phyloP scores from a whole-genome alignment of 345 rosid genomes.

The Sisymbrium irio region DNA sequence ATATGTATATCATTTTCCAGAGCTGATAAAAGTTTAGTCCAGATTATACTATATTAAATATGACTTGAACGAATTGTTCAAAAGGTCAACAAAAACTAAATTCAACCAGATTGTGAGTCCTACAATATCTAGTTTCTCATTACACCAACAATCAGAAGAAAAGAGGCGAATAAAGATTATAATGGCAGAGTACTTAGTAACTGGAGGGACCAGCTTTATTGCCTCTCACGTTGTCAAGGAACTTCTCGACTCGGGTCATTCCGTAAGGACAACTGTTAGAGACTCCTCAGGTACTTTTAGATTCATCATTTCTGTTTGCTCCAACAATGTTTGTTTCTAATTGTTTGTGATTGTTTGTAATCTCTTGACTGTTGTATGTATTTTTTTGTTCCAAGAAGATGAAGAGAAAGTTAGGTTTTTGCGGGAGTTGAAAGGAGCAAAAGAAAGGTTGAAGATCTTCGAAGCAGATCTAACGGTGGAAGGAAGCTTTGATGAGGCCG shows the following conservation, averaged over 20 bases:
- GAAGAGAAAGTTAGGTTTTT: conserved; percentile 48
- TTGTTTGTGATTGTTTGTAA: background rate
- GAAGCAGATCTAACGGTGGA: conserved; percentile 59
- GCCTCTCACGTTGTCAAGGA: conserved; percentile 59
- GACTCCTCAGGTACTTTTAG: conserved; percentile 47
- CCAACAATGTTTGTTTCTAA: background rate
- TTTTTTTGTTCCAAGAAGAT: conserved; percentile 14
- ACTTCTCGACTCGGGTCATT: conserved; percentile 54
- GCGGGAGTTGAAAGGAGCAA: conserved; percentile 54
- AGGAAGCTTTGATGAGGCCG: conserved; percentile 69
- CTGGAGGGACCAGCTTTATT: conserved; percentile 84
- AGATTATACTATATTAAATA: background rate
- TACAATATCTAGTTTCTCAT: background rate
- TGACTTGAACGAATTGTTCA: background rate
- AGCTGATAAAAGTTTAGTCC: background rate
- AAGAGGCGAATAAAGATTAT: background rate
- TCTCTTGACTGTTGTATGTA: too few relatives aligned
- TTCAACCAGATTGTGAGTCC: background rate
- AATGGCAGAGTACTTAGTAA: conserved; percentile 80
- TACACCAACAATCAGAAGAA: background rate
- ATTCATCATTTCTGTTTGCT: background rate
- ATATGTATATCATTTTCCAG: background rate
- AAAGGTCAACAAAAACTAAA: background rate
- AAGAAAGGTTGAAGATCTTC: conserved; percentile 54
- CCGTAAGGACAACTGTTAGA: conserved; percentile 61